These are phyloP conservation scores for Fagopyrum tataricum DNA, from an alignment of 148 eudicot genomes.

Conservation along the genomic window DNA sequence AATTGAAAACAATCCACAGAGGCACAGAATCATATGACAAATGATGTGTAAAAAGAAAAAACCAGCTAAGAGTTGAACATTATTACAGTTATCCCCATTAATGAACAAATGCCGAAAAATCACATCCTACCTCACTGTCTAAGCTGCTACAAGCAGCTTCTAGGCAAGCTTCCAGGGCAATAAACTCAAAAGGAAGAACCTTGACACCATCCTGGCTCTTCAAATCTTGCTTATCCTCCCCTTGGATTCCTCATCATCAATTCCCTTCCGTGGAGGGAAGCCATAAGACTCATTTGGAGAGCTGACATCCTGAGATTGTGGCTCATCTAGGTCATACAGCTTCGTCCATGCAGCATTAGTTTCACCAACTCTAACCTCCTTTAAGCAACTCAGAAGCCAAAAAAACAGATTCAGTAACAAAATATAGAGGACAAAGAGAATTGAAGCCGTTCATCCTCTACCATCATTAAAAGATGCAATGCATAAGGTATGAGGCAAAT, in stretches of 20 bases:
- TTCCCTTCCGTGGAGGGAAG: slow-evolving; percentile 39
- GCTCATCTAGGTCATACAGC: slow-evolving; percentile 68
- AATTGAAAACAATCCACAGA: slow-evolving; percentile 9
- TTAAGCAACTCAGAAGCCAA: slow-evolving; percentile 11
- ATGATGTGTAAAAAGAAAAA: neutral
- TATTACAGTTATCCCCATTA: neutral
- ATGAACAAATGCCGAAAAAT: neutral
- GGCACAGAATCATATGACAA: neutral
- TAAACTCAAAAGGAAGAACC: slow-evolving; percentile 92
- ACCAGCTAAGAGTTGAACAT: neutral
- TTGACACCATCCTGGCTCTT: slow-evolving; percentile 66
- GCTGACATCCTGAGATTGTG: slow-evolving; percentile 45
- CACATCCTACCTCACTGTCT: slow-evolving; percentile 62
- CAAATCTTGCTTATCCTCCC: slow-evolving; percentile 50
- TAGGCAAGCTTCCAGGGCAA: slow-evolving; percentile 94
- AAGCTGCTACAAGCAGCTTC: slow-evolving; percentile 91
- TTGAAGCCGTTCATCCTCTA: neutral
- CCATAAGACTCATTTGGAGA: slow-evolving; percentile 44
- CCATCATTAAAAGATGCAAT: neutral
- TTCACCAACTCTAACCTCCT: slow-evolving; percentile 45
- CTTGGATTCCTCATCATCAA: slow-evolving; percentile 34
- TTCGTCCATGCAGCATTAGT: slow-evolving; percentile 56
- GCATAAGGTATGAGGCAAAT: neutral
- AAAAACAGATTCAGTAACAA: slow-evolving; percentile 15
- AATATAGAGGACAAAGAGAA: neutral